These are phyloP conservation scores for Cladosporium phlei DNA, from an alignment of 2,329 filamentous ascomycete genomes.

Conservation along the genomic window DNA sequence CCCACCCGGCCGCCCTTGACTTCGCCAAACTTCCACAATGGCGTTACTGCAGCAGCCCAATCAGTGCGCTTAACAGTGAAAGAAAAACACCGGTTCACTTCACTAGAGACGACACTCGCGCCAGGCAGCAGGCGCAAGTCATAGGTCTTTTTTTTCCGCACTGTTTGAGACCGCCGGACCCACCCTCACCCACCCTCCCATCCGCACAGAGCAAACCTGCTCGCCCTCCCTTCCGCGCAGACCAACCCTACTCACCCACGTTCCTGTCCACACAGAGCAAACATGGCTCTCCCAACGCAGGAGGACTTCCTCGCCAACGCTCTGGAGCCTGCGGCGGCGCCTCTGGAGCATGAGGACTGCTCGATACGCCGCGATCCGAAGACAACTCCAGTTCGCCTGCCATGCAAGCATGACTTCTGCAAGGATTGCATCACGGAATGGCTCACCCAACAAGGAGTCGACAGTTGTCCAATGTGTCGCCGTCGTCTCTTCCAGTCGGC, in stretches of 20 bases:
- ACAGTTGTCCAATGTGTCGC: too few species aligned
- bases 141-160: not conserved
- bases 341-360: not conserved
- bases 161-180: not conserved
- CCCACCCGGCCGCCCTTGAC: too few species aligned
- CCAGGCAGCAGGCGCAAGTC: not conserved
- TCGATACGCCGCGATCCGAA: constrained; percentile 3
- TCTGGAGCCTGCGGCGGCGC: constrained; percentile 3
- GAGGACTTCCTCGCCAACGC: not conserved
- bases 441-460: constrained; percentile 5
- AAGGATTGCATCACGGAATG: constrained; percentile 8
- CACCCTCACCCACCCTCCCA: not conserved
- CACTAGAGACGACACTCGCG: not conserved
- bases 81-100: not conserved
- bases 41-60: too few species aligned
- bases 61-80: too few species aligned
- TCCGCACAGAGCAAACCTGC: not conserved
- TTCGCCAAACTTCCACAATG: too few species aligned
- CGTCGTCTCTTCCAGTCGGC: too few species aligned
- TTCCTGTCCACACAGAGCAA: constrained; percentile 1
- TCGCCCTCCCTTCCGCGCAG: not conserved
- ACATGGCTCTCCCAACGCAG: constrained; percentile 1
- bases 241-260: not conserved
- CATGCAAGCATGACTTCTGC: constrained; percentile 13
- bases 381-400: not conserved